Conservation (phyloP, 805 yeast species). For the Ogataea chonburiensis region DNA sequence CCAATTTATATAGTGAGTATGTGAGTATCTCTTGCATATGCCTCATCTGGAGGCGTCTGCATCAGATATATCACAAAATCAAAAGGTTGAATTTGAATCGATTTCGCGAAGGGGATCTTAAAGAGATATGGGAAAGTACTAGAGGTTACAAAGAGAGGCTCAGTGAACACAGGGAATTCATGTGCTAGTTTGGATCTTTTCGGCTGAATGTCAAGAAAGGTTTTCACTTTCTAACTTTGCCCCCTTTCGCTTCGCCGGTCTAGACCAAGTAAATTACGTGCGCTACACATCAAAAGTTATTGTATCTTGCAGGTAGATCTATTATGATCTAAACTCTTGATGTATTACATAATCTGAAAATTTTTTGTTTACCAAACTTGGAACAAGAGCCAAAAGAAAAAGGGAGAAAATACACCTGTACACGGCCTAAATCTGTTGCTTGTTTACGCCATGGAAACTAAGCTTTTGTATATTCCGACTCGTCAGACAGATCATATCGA, state of each 20-base stretch:
- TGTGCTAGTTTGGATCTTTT: no score
- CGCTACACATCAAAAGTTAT: constrained; percentile 10
- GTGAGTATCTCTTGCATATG: constrained; percentile 8
- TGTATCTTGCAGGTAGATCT: constrained; percentile 4
- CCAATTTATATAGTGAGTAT: constrained; percentile 2
- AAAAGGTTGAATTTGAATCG: no score
- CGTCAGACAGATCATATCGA: constrained; percentile 37
- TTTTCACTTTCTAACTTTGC: not conserved
- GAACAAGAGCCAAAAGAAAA: constrained; percentile 3
- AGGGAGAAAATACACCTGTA: constrained; percentile 3
- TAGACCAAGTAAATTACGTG: constrained; percentile 14
- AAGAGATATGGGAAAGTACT: no score
- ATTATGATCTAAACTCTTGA: not conserved
- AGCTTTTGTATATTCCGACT: constrained; percentile 41
- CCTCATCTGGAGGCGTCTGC: constrained; percentile 12
- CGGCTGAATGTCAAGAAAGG: no score
- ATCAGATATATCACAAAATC: constrained; percentile 7
- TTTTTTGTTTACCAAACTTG: constrained; percentile 6
- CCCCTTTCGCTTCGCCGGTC: constrained; percentile 10
- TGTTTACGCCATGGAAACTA: constrained; percentile 21
- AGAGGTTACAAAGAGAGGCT: no score
- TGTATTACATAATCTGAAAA: constrained; percentile 4
- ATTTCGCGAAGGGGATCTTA: no score
- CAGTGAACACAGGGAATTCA: no score
- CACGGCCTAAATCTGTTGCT: constrained; percentile 6